Percentiles rank a stretch among this genome's conserved stretches.
These are phyloP conservation scores for Scortechinia acanthostroma DNA, from an alignment of 2,329 filamentous ascomycete genomes.

Conservation along the genomic window DNA sequence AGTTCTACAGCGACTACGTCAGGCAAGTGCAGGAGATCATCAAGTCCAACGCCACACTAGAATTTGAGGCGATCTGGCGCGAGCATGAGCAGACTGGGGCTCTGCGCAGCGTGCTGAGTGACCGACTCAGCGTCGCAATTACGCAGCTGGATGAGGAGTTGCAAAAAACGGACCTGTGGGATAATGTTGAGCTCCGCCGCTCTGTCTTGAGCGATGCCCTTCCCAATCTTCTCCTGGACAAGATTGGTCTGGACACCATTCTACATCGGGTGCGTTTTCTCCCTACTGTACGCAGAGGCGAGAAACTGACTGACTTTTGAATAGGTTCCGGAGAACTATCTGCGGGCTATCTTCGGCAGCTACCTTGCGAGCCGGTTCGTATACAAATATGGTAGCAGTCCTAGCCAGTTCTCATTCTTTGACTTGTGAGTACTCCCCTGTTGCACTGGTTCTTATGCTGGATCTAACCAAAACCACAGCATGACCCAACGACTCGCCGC, in stretches of 20 bases:
- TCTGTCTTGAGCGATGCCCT: slow-evolving; percentile 79
- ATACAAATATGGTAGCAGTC: slow-evolving; percentile 86
- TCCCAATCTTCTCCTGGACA: slow-evolving; percentile 73
- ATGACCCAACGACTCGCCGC: neutral
- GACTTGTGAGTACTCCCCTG: slow-evolving; percentile 68
- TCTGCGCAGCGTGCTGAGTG: slow-evolving; percentile 78
- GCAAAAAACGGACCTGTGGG: slow-evolving; percentile 77
- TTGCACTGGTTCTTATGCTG: neutral
- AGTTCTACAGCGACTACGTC: slow-evolving; percentile 91
- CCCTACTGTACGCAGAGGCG: neutral
- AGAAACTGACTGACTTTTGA: neutral
- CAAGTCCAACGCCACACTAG: slow-evolving; percentile 80
- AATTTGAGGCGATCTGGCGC: slow-evolving; percentile 97
- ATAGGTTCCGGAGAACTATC: slow-evolving; percentile 68
- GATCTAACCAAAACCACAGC: neutral
- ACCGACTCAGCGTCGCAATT: slow-evolving; percentile 66
- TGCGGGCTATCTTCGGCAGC: slow-evolving; percentile 90
- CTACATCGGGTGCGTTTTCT: slow-evolving; percentile 58
- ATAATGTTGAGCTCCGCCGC: slow-evolving; percentile 69
- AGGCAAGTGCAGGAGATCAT: slow-evolving; percentile 86
- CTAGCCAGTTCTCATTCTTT: slow-evolving; percentile 96
- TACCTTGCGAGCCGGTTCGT: slow-evolving; percentile 93
- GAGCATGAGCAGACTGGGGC: slow-evolving; percentile 79
- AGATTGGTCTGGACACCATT: slow-evolving; percentile 86
- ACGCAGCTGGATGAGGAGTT: slow-evolving; percentile 49